phyloP scores from a whole-genome alignment of 164 flowering plant species.

The Chimonanthus salicifolius region DNA sequence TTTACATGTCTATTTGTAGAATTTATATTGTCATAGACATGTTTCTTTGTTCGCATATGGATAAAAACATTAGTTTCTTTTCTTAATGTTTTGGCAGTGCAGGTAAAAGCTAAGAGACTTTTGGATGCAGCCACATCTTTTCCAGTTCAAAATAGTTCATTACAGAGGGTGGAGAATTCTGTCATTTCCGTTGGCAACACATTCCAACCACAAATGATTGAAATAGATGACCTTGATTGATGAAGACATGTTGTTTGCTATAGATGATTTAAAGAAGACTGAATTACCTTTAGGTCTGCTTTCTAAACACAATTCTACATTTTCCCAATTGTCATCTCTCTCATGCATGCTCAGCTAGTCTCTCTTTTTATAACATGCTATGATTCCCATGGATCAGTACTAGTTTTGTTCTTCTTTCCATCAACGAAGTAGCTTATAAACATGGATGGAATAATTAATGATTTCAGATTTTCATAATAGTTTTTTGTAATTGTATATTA shows the following conservation, averaged over 20 bases:
- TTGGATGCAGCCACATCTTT: slow-evolving; percentile 7
- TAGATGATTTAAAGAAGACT: too few relatives aligned
- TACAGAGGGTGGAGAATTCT: slow-evolving; percentile 9
- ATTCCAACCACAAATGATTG: slow-evolving; percentile 13
- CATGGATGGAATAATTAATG: too few relatives aligned
- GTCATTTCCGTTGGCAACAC: slow-evolving; percentile 9
- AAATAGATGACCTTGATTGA: slow-evolving; percentile 15
- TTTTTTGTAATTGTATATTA: too few relatives aligned
- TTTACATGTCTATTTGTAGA: not conserved
- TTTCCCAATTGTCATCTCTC: too few relatives aligned
- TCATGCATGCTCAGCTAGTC: too few relatives aligned
- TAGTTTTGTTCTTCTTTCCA: too few relatives aligned
- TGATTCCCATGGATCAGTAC: too few relatives aligned
- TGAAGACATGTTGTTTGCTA: slow-evolving; percentile 14
- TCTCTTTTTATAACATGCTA: too few relatives aligned
- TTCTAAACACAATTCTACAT: too few relatives aligned
- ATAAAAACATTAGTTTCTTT: not conserved
- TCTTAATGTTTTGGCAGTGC: slow-evolving; percentile 12
- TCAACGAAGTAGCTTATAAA: too few relatives aligned
- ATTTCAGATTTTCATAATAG: too few relatives aligned
- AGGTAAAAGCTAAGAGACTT: slow-evolving; percentile 22
- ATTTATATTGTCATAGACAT: not conserved
- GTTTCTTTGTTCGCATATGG: not conserved
- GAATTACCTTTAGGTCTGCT: too few relatives aligned
- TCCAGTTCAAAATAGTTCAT: slow-evolving; percentile 8